Evolutionary conservation across 1,139 yeast species (phyloP), one percentile per base, ranked within the genome.

Genomic region (Suhomyces bribrorum): DNA sequence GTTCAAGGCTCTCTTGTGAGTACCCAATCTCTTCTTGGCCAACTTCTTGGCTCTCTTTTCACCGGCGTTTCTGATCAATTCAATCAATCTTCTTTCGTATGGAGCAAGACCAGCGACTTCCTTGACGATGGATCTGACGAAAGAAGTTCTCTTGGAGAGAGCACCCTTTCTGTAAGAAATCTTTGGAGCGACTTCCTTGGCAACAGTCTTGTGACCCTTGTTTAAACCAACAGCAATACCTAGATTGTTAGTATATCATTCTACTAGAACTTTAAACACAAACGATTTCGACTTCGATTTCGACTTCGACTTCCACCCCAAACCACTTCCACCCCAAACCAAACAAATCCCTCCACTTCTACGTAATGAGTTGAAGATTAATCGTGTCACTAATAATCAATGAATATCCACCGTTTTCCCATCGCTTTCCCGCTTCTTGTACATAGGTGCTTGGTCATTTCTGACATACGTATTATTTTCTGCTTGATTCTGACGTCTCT

Each of bases 21-120:
- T 89, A 78, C 99, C 99, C 73, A 94, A 88, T 92, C 96, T 92
- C 96, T 88, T 92, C 94, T 94, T 94, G 61, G 97, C 97, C 71
- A 94, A 90, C 89, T 94, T 94, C 87, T 94, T 88, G 62, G 99
- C 98, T 82, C 98, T 94, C 95, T 94, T 94, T 81, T 94, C 99
- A 84, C 96, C 96, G 70, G 97, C 92, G 81, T 94, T 94, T 84
- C 98, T 92, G 86, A 94, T 83, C 79, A 94, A 83, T 79, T 94
- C 99, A 68, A 94, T 86, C 73, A 92, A 84, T 81, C 99, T 90
- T 83, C 97, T 90, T 81, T 94, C 98, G 78, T 94, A 94, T 77
- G 99, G 98, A 60, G 99, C 97, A 70, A 90, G 84, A 71, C 98
- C 98, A 59, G 96, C 80, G 66, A 94, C 97, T 80, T 94, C 99